phyloP scores from a whole-genome alignment of 192 early-diverging fungal species.

The Mortierella antarctica region DNA sequence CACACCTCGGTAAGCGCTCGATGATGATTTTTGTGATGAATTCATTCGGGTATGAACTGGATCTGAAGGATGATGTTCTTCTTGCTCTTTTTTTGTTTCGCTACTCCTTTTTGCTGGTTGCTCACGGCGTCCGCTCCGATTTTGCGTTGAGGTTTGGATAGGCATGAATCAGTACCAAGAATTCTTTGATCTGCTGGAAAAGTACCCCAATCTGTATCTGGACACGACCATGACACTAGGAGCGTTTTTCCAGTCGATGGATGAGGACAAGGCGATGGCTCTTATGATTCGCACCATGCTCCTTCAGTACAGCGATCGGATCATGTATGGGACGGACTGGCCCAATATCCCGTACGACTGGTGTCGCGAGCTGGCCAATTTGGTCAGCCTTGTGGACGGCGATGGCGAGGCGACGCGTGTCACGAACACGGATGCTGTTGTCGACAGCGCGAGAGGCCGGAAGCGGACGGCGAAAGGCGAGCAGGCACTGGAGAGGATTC shows the following conservation, averaged over 20 bases:
- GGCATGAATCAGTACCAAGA: conserved; percentile 53
- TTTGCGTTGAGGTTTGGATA: neutral
- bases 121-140: neutral
- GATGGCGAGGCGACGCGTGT: conserved; percentile 32
- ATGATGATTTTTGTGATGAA: neutral
- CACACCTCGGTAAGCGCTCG: conserved; percentile 39
- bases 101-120: neutral
- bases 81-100: neutral
- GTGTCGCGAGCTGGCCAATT: conserved; percentile 49
- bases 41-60: neutral
- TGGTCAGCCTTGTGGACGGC: conserved; percentile 35
- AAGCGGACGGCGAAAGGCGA: conserved; percentile 19
- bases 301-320: conserved; percentile 34
- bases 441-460: neutral
- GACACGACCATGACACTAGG: conserved; percentile 53
- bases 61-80: neutral
- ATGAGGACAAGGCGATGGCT: conserved; percentile 26
- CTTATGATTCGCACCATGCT: conserved; percentile 28
- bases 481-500: conserved; percentile 31
- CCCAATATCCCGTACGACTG: conserved; percentile 54
- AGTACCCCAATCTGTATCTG: conserved; percentile 52
- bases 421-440: neutral
- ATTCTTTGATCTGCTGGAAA: conserved; percentile 48
- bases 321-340: conserved; percentile 55
- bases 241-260: conserved; percentile 25